These are phyloP conservation scores for Avena eriantha DNA, from an alignment of 176 grass and related monocot species.

Conservation along the genomic window DNA sequence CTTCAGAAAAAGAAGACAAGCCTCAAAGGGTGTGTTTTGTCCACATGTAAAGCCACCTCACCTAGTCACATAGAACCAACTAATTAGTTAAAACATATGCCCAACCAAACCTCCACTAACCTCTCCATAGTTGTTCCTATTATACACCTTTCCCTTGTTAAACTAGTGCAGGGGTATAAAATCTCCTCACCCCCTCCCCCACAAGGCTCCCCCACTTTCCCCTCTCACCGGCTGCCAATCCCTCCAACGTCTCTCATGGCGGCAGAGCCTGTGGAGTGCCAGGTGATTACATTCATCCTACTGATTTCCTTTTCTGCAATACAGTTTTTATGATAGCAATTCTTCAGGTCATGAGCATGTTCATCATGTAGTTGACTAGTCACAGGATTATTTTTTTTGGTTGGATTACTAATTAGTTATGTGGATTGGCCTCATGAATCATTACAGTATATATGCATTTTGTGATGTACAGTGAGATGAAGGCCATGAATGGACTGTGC, in stretches of 20 bases:
- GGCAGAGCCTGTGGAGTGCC: constrained; percentile 52
- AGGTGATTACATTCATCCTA: constrained; percentile 42
- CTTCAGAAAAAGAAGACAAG: constrained; percentile 21
- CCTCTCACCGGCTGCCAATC: constrained; percentile 20
- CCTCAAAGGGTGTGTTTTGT: constrained; percentile 46
- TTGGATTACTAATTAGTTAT: background rate
- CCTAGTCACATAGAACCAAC: constrained; percentile 34
- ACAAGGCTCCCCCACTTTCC: constrained; percentile 59
- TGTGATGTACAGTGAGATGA: background rate
- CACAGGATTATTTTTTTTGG: background rate
- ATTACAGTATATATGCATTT: background rate
- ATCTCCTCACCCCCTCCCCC: constrained; percentile 26
- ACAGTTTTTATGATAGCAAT: background rate
- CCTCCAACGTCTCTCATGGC: constrained; percentile 50
- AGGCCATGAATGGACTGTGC: constrained; percentile 10
- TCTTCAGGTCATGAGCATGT: constrained; percentile 4
- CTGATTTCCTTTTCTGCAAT: background rate
- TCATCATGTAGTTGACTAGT: too few relatives aligned
- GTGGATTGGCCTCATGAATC: background rate
- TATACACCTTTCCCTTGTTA: constrained; percentile 41
- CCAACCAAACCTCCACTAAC: constrained; percentile 38
- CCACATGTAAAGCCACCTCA: constrained; percentile 49
- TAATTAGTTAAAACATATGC: constrained; percentile 20
- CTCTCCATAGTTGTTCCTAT: background rate
- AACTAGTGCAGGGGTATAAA: constrained; percentile 52